Evolutionary conservation across 1,139 yeast species (phyloP), one percentile per base, ranked within the genome.

Genomic region (Kodamaea sp.): DNA sequence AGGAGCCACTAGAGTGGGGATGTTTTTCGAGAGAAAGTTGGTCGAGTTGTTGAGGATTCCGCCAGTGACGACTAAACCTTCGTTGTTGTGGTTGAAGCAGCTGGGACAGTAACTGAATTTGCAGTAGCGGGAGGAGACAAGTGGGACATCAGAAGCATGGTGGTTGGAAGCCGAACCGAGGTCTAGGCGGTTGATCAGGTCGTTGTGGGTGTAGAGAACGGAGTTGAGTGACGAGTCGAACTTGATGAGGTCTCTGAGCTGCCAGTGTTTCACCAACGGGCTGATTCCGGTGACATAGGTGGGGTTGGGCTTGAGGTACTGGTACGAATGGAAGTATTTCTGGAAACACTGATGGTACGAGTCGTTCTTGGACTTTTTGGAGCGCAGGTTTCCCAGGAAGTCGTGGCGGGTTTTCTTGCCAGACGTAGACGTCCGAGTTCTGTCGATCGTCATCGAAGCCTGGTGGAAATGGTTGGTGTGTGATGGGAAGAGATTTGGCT

Each of bases 231-330:
- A 26, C 22, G 51, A 47, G 38, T 67, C 67, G 23, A 58, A 61
- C 47, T 83, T 78, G 15, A 88, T 65, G 50, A 89, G 70, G 52
- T 89, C 95, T 31, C 95, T 70, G 26, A 89, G 66, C 56, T 89
- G 97, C 96, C 96, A 89, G 63, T 89, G 97, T 43, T 81, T 79
- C 27, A 60, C 66, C 13, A 56, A 54, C 8, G 47, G 37, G 15
- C 53, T 52, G 7, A 66, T 53, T 28, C 53, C 53, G 14, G 68
- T 47, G 14, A 67, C 52, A 43, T 68, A 70, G 12, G 39, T 43
- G 7, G 75, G 75, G 35, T 59, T 55, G 4, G 74, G 69, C 25
- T 53, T 57, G 31, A 70, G 55, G 43, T 60, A 64, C 31, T 59
- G 59, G 40, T 63, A 67, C 11, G 68, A 64, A 43, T 70, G 70